A percentile compares a stretch with the other conserved stretches of the same genome.
These are phyloP conservation scores for Sergeia podlipaevii DNA, from an alignment of 208 protist species.

Conservation along the genomic window DNA sequence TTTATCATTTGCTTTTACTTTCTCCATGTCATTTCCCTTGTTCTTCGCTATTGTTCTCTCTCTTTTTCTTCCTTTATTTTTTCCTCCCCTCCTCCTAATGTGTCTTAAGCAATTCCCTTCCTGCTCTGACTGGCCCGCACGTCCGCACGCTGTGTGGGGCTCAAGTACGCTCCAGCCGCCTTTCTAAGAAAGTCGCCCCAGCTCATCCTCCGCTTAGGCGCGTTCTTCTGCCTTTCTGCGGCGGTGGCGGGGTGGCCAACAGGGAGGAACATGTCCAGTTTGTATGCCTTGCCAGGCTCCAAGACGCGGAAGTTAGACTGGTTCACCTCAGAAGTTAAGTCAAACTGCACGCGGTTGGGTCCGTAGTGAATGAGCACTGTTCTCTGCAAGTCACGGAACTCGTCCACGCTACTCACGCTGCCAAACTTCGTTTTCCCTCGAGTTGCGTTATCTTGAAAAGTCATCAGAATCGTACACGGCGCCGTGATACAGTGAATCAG, in stretches of 20 bases:
- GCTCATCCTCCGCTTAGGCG: background rate
- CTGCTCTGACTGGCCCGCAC: slow-evolving; percentile 14
- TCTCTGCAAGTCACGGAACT: slow-evolving; percentile 80
- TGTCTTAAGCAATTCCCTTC: background rate
- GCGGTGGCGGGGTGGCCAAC: slow-evolving; percentile 53
- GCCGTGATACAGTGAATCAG: slow-evolving; percentile 80
- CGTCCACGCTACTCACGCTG: slow-evolving; percentile 54
- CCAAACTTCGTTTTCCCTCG: slow-evolving; percentile 76
- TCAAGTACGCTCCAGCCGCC: slow-evolving; percentile 26
- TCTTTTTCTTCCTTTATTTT: slow-evolving; percentile 1
- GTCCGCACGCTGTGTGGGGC: slow-evolving; percentile 43
- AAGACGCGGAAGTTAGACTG: slow-evolving; percentile 68
- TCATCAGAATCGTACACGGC: slow-evolving; percentile 85
- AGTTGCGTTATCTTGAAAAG: slow-evolving; percentile 73
- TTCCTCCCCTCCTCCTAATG: background rate
- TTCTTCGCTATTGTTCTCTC: background rate
- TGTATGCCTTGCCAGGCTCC: slow-evolving; percentile 52
- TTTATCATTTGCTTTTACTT: no score
- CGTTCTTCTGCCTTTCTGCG: slow-evolving; percentile 8
- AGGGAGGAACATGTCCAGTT: slow-evolving; percentile 51
- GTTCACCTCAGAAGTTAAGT: slow-evolving; percentile 71
- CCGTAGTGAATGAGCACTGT: slow-evolving; percentile 77
- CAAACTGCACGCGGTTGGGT: slow-evolving; percentile 64
- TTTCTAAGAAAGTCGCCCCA: slow-evolving; percentile 59
- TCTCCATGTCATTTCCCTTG: background rate